Evolutionary conservation across 805 yeast genomes (phyloP).

Genomic region (Saccharomycopsis malanga): DNA sequence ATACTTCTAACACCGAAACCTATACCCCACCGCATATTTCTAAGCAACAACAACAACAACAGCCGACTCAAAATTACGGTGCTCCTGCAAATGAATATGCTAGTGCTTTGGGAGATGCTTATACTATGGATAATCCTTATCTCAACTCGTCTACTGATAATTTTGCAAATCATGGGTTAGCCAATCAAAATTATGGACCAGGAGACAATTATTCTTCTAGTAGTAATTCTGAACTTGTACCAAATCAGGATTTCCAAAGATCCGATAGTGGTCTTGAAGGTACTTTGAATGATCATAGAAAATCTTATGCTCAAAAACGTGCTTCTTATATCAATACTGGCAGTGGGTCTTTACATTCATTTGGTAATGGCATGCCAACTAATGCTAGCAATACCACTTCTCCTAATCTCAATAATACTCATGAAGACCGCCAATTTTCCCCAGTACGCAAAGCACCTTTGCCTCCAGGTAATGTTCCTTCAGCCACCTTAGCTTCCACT

Average conservation of each 20-base stretch:
- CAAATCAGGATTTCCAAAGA: background rate
- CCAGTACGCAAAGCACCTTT: conserved; percentile 72
- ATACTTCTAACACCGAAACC: background rate
- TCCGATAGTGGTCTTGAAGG: background rate
- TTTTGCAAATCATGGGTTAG: background rate
- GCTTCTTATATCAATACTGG: background rate
- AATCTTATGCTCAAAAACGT: background rate
- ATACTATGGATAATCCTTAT: conserved; percentile 22
- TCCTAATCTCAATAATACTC: background rate
- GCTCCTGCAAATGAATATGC: no score
- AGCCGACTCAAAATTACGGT: background rate
- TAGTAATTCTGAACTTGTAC: conserved; percentile 1
- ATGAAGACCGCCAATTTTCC: conserved; percentile 34
- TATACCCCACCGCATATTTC: background rate
- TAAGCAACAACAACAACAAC: background rate
- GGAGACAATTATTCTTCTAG: conserved; percentile 2
- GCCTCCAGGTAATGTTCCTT: conserved; percentile 36
- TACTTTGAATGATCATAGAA: background rate
- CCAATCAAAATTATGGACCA: background rate
- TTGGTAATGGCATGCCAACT: conserved; percentile 2
- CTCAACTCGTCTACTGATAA: conserved; percentile 18
- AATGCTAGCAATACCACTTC: background rate
- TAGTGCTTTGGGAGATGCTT: conserved; percentile 1
- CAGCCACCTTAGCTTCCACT: background rate
- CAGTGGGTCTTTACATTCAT: background rate